A percentile compares a stretch with the other conserved stretches of the same genome.
phyloP scores from a whole-genome alignment of 1,139 yeast genomes.

The Suhomyces wounanorum region DNA sequence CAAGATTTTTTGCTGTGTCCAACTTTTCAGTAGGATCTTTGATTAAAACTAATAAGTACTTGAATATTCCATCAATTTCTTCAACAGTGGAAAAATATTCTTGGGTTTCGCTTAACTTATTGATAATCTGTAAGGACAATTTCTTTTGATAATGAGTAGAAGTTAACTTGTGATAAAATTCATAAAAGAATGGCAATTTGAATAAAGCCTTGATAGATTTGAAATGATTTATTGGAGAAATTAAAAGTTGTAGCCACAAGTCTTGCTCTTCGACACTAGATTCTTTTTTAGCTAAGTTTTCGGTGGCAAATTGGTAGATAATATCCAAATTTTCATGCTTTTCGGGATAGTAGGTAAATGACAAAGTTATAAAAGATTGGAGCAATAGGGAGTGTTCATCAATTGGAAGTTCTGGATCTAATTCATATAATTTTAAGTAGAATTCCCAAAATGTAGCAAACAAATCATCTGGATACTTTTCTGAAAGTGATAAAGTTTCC shows the following conservation, averaged over 20 bases:
- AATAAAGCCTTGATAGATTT: constrained; percentile 30
- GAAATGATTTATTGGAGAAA: constrained; percentile 56
- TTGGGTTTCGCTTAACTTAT: constrained; percentile 26
- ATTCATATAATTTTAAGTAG: constrained; percentile 52
- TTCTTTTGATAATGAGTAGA: constrained; percentile 36
- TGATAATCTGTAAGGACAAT: constrained; percentile 45
- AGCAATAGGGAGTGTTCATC: constrained; percentile 68
- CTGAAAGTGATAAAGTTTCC: constrained; percentile 12
- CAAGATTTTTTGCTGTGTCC: constrained; percentile 41
- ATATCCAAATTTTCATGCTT: constrained; percentile 61
- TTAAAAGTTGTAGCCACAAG: constrained; percentile 55
- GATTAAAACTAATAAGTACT: constrained; percentile 41
- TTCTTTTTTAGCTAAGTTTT: constrained; percentile 22
- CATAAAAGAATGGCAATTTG: constrained; percentile 42
- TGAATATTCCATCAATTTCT: constrained; percentile 49
- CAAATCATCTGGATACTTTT: constrained; percentile 26
- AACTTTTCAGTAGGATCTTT: constrained; percentile 30
- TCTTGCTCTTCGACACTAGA: constrained; percentile 31
- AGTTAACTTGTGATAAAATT: constrained; percentile 42
- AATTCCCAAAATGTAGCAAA: constrained; percentile 70
- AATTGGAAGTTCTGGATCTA: constrained; percentile 63
- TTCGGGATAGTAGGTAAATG: constrained; percentile 68
- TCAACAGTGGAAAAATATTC: constrained; percentile 27
- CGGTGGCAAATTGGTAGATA: constrained; percentile 60
- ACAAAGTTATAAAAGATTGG: constrained; percentile 63